Evolutionary conservation across 1,139 yeast genomes (phyloP), one percentile per base, ranked within the genome.

Genomic region (Saccharomyces hybrid): DNA sequence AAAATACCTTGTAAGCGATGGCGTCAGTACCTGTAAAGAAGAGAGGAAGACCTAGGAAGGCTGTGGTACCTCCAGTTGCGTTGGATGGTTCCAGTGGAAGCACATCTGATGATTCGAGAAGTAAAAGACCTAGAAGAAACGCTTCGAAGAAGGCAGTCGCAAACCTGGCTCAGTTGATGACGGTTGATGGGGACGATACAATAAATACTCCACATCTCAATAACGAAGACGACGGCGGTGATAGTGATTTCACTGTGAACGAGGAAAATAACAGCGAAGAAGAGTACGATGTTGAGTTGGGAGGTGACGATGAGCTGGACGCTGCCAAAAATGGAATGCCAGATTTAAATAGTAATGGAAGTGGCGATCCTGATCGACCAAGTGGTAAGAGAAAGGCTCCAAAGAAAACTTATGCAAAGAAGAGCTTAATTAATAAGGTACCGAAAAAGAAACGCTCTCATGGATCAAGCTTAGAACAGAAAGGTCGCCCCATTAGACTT

Each of bases 401-500:
- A 9, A 53, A 51, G 26, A 49, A 51, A 31, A 50, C 29, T 8
- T 14, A 55, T 9, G 26, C 50, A 9, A 49, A 29, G 24, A 31
- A 16, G 12, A 6, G 5, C 4, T 34, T 28, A n/a, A 26, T 24
- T 12, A 19, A 48, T 50, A 24, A 31, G 26, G 47, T 9, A 19
- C 48, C 21, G 52, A 53, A 44, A 42, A 56, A 34, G 47, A 28
- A n/a, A 56, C 12, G 24, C 50, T 29, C 16, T 21, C 28, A 34
- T 31, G 32, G 32, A 51, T 54, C 51, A 54, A 55, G 50, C 53
- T 50, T 61, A 7, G 61, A 53, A 14, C 55, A 59, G 27, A 64
- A 64, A 47, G 63, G 62, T 11, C 61, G 67, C 26, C 58, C 61
- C 24, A 56, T 68, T 3, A 60, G 72, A 53, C 62, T 58, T 6